These are phyloP conservation scores for Paecilomyces formosus DNA, from an alignment of 2,329 filamentous ascomycete species.

Conservation along the genomic window DNA sequence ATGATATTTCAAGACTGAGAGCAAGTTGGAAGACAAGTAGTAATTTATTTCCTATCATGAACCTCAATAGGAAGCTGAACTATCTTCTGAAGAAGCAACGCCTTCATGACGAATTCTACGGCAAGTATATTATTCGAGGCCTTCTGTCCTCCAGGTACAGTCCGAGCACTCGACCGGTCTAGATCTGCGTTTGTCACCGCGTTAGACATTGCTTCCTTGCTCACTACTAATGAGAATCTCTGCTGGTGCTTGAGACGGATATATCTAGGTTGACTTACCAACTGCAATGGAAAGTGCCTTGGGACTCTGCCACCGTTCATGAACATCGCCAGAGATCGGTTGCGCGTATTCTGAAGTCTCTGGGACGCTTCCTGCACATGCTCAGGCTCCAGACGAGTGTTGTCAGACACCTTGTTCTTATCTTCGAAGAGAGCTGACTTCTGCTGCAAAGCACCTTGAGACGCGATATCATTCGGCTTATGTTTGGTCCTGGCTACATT, in stretches of 20 bases:
- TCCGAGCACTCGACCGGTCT: too few relatives aligned
- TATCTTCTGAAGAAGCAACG: too few relatives aligned
- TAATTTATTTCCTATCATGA: too few relatives aligned
- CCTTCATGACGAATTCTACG: too few relatives aligned
- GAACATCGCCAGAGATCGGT: neutral
- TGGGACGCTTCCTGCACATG: neutral
- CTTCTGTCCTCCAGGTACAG: too few relatives aligned
- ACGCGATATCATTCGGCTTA: neutral
- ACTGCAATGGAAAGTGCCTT: neutral
- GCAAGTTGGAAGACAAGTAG: too few relatives aligned
- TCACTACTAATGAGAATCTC: neutral
- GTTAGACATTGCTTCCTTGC: neutral
- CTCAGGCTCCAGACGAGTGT: neutral
- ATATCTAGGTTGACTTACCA: neutral
- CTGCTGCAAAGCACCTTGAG: neutral
- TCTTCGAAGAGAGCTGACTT: neutral
- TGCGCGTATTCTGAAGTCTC: neutral
- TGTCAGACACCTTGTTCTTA: neutral
- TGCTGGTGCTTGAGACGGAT: too few relatives aligned
- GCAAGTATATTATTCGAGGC: too few relatives aligned
- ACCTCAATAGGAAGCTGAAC: too few relatives aligned
- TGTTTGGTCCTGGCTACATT: neutral
- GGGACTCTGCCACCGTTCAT: neutral
- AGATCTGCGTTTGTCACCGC: neutral
- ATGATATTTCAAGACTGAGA: too few relatives aligned